phyloP scores from a whole-genome alignment of 2,329 filamentous ascomycete species.

The Xylaria sp. region DNA sequence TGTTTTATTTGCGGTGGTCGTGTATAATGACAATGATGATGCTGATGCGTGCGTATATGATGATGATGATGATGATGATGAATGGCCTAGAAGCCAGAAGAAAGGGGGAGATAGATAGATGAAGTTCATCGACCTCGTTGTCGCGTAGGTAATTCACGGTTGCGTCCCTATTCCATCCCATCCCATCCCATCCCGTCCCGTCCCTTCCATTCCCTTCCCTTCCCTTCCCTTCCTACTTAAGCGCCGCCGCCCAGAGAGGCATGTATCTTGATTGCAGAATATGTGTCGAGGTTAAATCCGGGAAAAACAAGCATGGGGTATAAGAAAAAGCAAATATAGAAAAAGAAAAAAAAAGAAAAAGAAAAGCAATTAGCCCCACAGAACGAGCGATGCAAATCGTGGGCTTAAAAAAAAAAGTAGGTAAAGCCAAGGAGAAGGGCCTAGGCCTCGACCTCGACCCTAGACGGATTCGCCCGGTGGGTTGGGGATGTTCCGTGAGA shows the following conservation, averaged over 20 bases:
- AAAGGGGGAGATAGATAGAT: no score
- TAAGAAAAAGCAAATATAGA: constrained; percentile 16
- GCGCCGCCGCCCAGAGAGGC: constrained; percentile 15
- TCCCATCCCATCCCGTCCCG: no score
- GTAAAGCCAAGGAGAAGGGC: no score
- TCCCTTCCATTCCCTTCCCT: no score
- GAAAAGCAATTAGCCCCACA: constrained; percentile 1
- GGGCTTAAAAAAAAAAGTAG: no score
- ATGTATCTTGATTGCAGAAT: constrained; percentile 20
- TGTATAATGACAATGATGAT: no score
- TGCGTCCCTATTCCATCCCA: no score
- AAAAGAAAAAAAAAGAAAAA: constrained; percentile 7
- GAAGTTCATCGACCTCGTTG: constrained; percentile 7
- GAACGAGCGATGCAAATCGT: not conserved
- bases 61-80: not conserved
- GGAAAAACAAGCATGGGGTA: constrained; percentile 23
- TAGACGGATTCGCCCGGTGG: no score
- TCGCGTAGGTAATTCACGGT: constrained; percentile 7
- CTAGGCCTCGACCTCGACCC: no score
- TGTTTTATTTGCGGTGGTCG: no score
- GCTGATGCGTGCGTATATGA: no score
- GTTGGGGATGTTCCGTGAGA: not conserved
- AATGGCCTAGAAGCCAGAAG: constrained; percentile 12
- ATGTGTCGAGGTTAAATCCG: constrained; percentile 16
- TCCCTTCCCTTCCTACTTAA: no score